These are phyloP conservation scores for Phytophthora ramorum DNA, from an alignment of 352 stramenopile genomes.

Conservation along the genomic window DNA sequence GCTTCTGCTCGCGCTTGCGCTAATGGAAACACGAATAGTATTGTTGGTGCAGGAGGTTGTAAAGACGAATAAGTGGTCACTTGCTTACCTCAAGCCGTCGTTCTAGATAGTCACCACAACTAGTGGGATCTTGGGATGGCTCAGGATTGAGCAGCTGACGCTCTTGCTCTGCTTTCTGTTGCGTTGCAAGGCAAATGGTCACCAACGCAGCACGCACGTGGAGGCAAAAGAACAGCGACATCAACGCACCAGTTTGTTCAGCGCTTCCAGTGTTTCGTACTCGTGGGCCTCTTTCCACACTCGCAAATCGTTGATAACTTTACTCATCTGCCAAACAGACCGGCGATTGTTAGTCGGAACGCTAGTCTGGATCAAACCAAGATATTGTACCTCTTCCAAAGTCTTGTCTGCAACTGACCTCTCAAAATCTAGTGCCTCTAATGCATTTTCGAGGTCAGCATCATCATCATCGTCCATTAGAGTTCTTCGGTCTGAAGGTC, in stretches of 20 bases:
- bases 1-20: constrained; percentile 29
- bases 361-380: not conserved
- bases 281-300: constrained; percentile 48
- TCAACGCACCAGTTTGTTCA: constrained; percentile 37
- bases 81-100: constrained; percentile 22
- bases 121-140: not conserved
- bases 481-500: constrained; percentile 5
- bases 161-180: constrained; percentile 13
- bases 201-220: not conserved
- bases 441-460: constrained; percentile 43
- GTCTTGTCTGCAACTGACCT: constrained; percentile 43
- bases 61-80: not conserved
- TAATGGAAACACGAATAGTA: not conserved
- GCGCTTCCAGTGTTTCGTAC: constrained; percentile 30
- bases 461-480: constrained; percentile 46
- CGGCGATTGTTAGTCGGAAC: not conserved
- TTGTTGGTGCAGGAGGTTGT: not conserved
- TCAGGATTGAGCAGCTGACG: not conserved
- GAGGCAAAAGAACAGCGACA: not conserved
- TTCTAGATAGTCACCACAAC: constrained; percentile 10
- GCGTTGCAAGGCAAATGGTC: not conserved
- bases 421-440: constrained; percentile 44
- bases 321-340: constrained; percentile 45
- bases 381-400: constrained; percentile 42
- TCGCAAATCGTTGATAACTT: constrained; percentile 46